A percentile compares a stretch with the other conserved stretches of the same genome.
Conservation (phyloP, 1,284 basidiomycete genomes). For the Leucoagaricus sp. region DNA sequence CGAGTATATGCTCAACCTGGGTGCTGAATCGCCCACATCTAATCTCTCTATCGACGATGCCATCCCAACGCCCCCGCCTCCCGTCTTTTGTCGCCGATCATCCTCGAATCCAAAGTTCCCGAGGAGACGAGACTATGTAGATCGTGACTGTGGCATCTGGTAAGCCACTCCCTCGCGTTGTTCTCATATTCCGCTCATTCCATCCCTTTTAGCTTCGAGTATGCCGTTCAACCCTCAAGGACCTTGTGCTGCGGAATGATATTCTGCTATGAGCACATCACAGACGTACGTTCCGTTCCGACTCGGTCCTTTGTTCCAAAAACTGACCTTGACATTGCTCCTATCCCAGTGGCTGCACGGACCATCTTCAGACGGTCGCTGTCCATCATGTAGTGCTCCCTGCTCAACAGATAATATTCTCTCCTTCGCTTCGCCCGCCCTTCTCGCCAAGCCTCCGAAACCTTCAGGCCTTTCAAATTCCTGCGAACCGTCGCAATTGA, state of each 20-base stretch:
- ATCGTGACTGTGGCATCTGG: slow-evolving; percentile 42
- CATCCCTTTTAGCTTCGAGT: slow-evolving; percentile 33
- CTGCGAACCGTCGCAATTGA: neutral
- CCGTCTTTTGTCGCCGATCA: neutral
- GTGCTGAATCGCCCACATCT: slow-evolving; percentile 25
- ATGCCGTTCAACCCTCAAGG: slow-evolving; percentile 33
- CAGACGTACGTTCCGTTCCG: slow-evolving; percentile 28
- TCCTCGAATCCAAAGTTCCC: neutral
- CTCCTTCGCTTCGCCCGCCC: slow-evolving; percentile 2
- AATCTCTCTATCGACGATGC: neutral
- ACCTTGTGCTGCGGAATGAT: slow-evolving; percentile 38
- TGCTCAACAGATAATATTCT: slow-evolving; percentile 1
- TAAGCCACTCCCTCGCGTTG: slow-evolving; percentile 17
- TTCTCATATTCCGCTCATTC: neutral
- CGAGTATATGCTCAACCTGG: slow-evolving; percentile 26
- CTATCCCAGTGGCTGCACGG: slow-evolving; percentile 36
- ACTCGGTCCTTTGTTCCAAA: neutral
- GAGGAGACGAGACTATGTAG: slow-evolving; percentile 15
- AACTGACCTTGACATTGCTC: neutral
- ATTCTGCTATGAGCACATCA: slow-evolving; percentile 37
- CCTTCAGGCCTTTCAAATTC: neutral
- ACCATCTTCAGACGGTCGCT: slow-evolving; percentile 19
- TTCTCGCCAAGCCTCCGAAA: neutral
- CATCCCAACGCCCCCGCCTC: slow-evolving; percentile 1
- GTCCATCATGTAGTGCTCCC: slow-evolving; percentile 13